These are phyloP conservation scores for Colletotrichum navitas DNA, from an alignment of 2,329 filamentous ascomycete genomes.

Conservation along the genomic window DNA sequence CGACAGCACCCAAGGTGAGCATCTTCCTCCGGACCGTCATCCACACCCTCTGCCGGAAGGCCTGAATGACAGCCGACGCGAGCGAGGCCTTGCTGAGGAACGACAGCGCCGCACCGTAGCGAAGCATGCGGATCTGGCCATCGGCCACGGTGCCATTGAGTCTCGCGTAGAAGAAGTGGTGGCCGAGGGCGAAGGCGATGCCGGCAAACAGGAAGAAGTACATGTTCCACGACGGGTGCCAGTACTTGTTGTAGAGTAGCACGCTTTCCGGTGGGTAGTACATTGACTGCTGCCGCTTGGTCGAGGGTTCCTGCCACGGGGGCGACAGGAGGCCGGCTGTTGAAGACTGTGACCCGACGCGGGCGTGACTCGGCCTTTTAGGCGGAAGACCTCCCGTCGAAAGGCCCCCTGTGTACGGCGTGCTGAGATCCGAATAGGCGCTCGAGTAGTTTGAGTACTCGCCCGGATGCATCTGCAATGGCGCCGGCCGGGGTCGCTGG, in stretches of 20 bases:
- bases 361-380: conserved; percentile 15
- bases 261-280: conserved; percentile 34
- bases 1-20: conserved; percentile 43
- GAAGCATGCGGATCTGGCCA: conserved; percentile 52
- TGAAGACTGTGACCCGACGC: conserved; percentile 37
- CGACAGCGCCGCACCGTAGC: conserved; percentile 53
- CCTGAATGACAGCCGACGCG: conserved; percentile 50
- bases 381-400: conserved; percentile 18
- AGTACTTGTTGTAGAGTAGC: conserved; percentile 45
- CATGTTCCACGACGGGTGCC: conserved; percentile 54
- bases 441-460: conserved; percentile 38
- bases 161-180: conserved; percentile 52
- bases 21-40: conserved; percentile 44
- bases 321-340: conserved; percentile 31
- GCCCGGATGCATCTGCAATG: conserved; percentile 35
- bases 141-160: conserved; percentile 49
- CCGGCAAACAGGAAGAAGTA: conserved; percentile 51
- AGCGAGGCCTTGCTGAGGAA: conserved; percentile 54
- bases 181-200: conserved; percentile 50
- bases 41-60: conserved; percentile 45
- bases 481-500: conserved; percentile 29
- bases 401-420: conserved; percentile 26
- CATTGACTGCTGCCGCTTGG: conserved; percentile 18
- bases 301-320: conserved; percentile 14
- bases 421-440: conserved; percentile 24